These are phyloP conservation scores for Pseudovirgaria hyperparasitica DNA, from an alignment of 2,329 filamentous ascomycete genomes.

Conservation along the genomic window DNA sequence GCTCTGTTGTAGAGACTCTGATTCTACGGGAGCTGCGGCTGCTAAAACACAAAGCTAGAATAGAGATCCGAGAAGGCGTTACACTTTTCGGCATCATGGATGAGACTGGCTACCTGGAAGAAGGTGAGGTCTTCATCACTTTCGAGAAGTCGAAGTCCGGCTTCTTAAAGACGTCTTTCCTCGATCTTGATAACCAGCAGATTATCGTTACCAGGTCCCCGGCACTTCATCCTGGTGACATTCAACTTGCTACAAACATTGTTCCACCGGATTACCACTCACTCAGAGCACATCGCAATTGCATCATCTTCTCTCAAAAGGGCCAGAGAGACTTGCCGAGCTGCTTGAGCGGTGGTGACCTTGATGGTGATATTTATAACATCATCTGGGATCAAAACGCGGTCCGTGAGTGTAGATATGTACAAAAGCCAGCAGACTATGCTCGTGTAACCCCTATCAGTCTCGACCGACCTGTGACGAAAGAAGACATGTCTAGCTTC, in stretches of 20 bases:
- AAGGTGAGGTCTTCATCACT: conserved; percentile 45
- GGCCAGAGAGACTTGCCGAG: conserved; percentile 65
- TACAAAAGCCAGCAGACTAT: conserved; percentile 56
- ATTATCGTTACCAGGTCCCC: conserved; percentile 61
- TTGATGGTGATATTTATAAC: conserved; percentile 74
- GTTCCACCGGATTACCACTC: conserved; percentile 46
- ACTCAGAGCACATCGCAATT: conserved; percentile 51
- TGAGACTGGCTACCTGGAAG: conserved; percentile 54
- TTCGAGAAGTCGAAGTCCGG: conserved; percentile 3
- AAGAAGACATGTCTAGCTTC: conserved; percentile 62
- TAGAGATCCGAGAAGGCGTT: conserved; percentile 53
- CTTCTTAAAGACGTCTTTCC: no score
- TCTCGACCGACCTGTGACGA: conserved; percentile 47
- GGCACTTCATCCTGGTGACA: conserved; percentile 64
- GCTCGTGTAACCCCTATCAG: conserved; percentile 42
- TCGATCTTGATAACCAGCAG: no score
- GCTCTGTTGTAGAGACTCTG: conserved; percentile 49
- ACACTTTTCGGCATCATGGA: conserved; percentile 74
- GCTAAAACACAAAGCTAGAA: conserved; percentile 64
- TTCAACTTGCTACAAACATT: conserved; percentile 49
- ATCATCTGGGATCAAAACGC: conserved; percentile 57
- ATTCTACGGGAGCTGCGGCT: conserved; percentile 56
- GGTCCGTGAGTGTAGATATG: conserved; percentile 22
- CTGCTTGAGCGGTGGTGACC: conserved; percentile 65
- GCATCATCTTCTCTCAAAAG: conserved; percentile 58